Base-by-base conservation (phyloP, 306 rosid species). In the Citrullus amarus region DNA sequence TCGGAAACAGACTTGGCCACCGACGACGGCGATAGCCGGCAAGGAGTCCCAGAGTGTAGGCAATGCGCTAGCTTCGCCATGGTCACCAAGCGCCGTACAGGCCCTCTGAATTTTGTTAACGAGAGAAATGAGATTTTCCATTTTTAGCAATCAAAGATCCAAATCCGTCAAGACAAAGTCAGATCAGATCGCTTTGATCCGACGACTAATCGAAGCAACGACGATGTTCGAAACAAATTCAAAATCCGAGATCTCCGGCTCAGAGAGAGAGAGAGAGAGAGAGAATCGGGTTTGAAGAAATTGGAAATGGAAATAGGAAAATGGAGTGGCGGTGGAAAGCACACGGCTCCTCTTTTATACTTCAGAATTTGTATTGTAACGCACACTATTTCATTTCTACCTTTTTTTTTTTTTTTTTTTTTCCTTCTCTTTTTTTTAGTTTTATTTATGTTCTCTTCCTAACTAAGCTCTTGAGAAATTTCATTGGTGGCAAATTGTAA, bases 1-100 rank as follows among this genome's bases (percentile, higher is more conserved):
- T 78, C 86, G 80, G 85, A 79, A 85, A 82, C 81, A 58, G 75
- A 93, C 98, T 96, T 93, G 98, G 61, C 98, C 98, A 77, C 97
- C 98, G 81, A 93, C 98, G 86, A 93, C 98, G 67, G 98, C 98
- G 80, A 93, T 93, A 28, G 98, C 80, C 17, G 98, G 98, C 16
- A 93, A 93, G 8, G 98, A 82, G 80, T 93, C 98, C 98, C 98
- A 93, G 8, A 93, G 96, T 63, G 98, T 91, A 4, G 98, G 97
- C 69, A 93, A 86, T 16, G 97, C 90, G 79, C 85, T 89, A 34
- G 86, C 92, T 85, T 93, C 98, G 20, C 98, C 97, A 65, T 93
- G 85, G 86, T 93, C 98, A 46, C 98, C 98, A 34, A 93, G 91
- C 74, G 96, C 98, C 12, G 98, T 93, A 73, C 98, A 93, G 30